Evolutionary conservation across 164 flowering plant genomes (phyloP).

Genomic region (Piper longum): DNA sequence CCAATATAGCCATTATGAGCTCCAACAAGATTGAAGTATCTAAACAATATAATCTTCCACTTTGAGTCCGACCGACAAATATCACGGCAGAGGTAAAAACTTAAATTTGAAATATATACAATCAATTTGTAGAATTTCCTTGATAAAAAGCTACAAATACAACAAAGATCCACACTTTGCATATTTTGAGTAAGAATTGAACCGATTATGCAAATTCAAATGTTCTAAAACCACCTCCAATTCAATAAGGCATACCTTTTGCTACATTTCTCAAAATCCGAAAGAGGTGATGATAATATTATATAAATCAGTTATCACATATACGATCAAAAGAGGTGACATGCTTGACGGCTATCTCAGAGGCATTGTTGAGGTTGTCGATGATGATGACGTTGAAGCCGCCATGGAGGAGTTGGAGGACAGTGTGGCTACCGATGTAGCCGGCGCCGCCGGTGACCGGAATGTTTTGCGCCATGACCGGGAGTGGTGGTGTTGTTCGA

Average conservation of each 20-base stretch:
- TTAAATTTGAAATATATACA: constrained; percentile 16
- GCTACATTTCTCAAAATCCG: too few relatives aligned
- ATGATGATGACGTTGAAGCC: constrained; percentile 55
- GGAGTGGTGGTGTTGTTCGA: too few relatives aligned
- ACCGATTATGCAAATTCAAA: too few relatives aligned
- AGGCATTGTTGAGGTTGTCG: constrained; percentile 81
- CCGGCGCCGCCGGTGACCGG: constrained; percentile 97
- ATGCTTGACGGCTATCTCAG: constrained; percentile 42
- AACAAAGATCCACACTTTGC: too few relatives aligned
- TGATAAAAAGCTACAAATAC: too few relatives aligned
- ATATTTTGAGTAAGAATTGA: too few relatives aligned
- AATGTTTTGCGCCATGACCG: constrained; percentile 29
- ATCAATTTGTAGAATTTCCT: not conserved
- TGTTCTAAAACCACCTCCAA: too few relatives aligned
- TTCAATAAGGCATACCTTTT: too few relatives aligned
- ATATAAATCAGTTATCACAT: not conserved
- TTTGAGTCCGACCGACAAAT: constrained; percentile 40
- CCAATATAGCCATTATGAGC: constrained; percentile 92
- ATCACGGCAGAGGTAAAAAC: constrained; percentile 47
- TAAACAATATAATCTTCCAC: constrained; percentile 68
- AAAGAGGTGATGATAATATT: too few relatives aligned
- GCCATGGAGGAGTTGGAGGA: constrained; percentile 61
- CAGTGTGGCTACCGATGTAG: constrained; percentile 90
- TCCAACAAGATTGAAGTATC: constrained; percentile 93
- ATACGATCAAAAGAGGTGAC: constrained; percentile 64